Conservation (phyloP, 2,329 filamentous ascomycete genomes). For the Cytospora mali region DNA sequence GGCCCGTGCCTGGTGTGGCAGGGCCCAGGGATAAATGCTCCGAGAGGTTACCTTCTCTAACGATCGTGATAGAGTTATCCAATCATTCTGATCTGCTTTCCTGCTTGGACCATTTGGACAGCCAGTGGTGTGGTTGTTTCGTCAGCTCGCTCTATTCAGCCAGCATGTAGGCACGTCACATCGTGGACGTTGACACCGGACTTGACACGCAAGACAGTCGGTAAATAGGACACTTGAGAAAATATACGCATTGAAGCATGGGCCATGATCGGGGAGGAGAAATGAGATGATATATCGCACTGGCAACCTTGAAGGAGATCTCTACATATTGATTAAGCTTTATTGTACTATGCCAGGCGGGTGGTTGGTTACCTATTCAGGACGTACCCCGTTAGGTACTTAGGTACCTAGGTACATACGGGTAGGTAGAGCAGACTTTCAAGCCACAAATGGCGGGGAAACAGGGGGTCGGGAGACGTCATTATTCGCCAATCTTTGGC, state of each 20-base stretch:
- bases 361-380: no score
- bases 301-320: no score
- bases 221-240: not conserved
- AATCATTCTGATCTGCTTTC: not conserved
- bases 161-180: not conserved
- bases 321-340: no score
- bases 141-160: not conserved
- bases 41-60: not conserved
- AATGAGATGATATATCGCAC: no score
- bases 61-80: not conserved
- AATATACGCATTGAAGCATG: not conserved
- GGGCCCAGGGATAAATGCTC: not conserved
- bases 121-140: not conserved
- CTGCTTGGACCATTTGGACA: no score
- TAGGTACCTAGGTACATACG: no score
- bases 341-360: no score
- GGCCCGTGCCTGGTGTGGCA: not conserved
- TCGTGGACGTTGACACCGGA: not conserved
- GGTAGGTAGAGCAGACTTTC: not conserved
- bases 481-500: not conserved
- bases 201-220: not conserved
- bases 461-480: not conserved
- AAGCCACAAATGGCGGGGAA: conserved; percentile 1
- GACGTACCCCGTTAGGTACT: no score
- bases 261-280: no score